Evolutionary conservation across 108 stramenopile genomes (phyloP), one percentile per base, ranked within the genome.

Genomic region (Cyclotella distinguenda): DNA sequence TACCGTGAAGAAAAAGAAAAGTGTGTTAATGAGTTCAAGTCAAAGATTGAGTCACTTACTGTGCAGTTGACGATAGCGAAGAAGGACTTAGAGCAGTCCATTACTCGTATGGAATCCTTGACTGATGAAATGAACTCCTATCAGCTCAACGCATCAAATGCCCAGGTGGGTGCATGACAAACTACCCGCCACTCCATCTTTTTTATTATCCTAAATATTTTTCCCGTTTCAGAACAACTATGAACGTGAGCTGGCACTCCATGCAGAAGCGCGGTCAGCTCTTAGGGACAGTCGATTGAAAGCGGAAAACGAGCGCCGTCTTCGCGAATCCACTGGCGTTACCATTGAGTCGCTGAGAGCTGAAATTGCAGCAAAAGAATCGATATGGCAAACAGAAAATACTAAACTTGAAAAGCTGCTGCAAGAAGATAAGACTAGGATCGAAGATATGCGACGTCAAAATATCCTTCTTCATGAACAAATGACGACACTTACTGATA

Each of bases 181-280:
- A n/a, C n/a, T n/a, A n/a, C n/a, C n/a, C n/a, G n/a, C n/a, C 11
- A 16, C 32, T 30, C 35, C 2, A 39, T 64, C 23, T 27, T 21
- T 13, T 8, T 64, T 30, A n/a, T 26, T 23, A 0, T 21, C 6
- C 23, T 35, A 38, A 13, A 36, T 55, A 19, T 13, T 38, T 55
- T 18, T 50, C 26, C 25, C 33, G 3, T 7, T 25, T 36, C 62
- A 87, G 70, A 64, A 64, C 21, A 91, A 92, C 55, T 95, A 91
- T 57, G 91, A 92, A 51, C 84, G 89, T 13, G 94, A 95, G 74
- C 77, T 95, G 13, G 79, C 70, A 1, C 61, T 91, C 35, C 94
- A 95, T 68, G 73, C 94, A 4, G 78, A 82, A 19, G 89, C 91
- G 6, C 60, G 91, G 34, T 77, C 80, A 6, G 77, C 73, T 11